Conservation (phyloP, 164 flowering plant species). For the Dillenia turbinata region DNA sequence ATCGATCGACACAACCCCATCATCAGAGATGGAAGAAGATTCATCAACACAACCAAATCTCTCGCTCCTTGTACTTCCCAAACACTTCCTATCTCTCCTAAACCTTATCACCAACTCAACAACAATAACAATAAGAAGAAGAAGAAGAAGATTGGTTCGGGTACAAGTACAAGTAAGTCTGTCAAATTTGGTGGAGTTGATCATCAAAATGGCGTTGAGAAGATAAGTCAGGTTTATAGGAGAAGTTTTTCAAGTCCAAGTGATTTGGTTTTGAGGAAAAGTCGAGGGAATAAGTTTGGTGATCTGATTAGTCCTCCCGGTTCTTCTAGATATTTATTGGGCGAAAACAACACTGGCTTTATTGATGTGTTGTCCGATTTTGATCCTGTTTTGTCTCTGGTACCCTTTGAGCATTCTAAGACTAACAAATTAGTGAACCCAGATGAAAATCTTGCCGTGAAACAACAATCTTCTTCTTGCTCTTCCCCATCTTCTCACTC, state of each 20-base stretch:
- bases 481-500: conserved; percentile 29
- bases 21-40: conserved; percentile 16
- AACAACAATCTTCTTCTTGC: neutral
- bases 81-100: conserved; percentile 34
- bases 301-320: conserved; percentile 24
- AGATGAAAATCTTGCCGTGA: conserved; percentile 25
- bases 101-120: conserved; percentile 26
- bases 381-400: conserved; percentile 27
- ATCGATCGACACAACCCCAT: conserved; percentile 27
- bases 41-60: neutral
- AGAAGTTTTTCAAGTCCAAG: conserved; percentile 39
- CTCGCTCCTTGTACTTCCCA: conserved; percentile 32
- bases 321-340: conserved; percentile 54
- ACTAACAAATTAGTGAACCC: neutral
- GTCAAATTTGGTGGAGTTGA: too few relatives aligned
- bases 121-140: too few relatives aligned
- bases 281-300: too few relatives aligned
- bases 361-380: conserved; percentile 29
- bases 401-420: conserved; percentile 18
- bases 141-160: too few relatives aligned
- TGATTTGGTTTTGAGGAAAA: conserved; percentile 7
- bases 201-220: neutral
- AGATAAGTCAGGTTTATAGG: conserved; percentile 13
- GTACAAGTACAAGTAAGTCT: too few relatives aligned
- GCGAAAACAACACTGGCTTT: conserved; percentile 26